Base-by-base conservation (phyloP, 345 rosid genomes). In the Eucalyptus shirleyi region DNA sequence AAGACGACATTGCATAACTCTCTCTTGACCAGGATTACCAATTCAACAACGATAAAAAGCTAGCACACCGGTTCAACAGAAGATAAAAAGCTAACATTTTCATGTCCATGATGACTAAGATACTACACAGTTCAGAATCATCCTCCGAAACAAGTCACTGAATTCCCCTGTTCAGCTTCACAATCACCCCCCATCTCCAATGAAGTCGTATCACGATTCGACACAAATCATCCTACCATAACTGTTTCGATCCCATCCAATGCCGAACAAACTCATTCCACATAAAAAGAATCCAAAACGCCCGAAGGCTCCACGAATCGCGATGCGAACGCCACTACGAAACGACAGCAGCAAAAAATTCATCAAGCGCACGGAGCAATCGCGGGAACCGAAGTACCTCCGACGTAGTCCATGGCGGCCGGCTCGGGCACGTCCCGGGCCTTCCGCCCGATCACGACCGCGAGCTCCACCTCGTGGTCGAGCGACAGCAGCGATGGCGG, bases 391-490 rank as follows among this genome's bases (percentile, higher is more conserved):
- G 5, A 15, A 77, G 47, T 89, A 97, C 99, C 99, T 93, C 94
- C 98, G 47, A 98, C 94, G 89, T 95, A 96, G 90, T 96, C 95
- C 98, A 98, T 97, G 89, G 99, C 99, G 51, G 94, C 87, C 23
- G 93, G 86, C 90, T 96, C 95, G 2, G 97, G 93, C 69, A 98
- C 99, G 93, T 97, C 97, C 45, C 97, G 95, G 60, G 98, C 99
- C 91, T 93, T 97, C 45, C 93, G 87, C 34, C 96, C 95, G 85
- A 98, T 96, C 30, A 97, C 97, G 53, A 98, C 97, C 49, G 98
- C 98, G 60, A 98, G 97, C 93, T 98, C 99, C 88, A 97, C 99
- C 92, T 97, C 99, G 89, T 98, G 96, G 93, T 97, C 92, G 89
- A 97, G 95, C 88, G 99, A 96, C 86, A 92, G 93, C 91, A 93